These are phyloP conservation scores for Onygenales sp. DNA, from an alignment of 2,329 filamentous ascomycete genomes.

Conservation along the genomic window DNA sequence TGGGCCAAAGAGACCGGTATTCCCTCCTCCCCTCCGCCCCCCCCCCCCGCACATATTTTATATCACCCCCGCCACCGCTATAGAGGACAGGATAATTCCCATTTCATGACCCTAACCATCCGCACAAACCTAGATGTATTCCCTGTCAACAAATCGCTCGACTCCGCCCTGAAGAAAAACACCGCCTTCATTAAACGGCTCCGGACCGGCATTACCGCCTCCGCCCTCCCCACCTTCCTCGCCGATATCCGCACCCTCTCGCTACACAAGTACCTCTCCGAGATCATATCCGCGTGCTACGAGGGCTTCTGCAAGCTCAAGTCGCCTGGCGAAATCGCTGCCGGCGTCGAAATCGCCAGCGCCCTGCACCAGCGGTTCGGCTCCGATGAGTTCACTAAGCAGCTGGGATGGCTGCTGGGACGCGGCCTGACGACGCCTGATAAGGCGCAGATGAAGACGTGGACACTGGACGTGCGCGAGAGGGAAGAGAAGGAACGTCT, in stretches of 20 bases:
- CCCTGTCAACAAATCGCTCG: slow-evolving; percentile 66
- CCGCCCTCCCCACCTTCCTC: slow-evolving; percentile 73
- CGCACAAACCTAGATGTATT: slow-evolving; percentile 56
- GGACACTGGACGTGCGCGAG: slow-evolving; percentile 74
- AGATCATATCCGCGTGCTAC: slow-evolving; percentile 92
- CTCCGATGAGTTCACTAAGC: slow-evolving; percentile 78
- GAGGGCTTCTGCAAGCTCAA: slow-evolving; percentile 90
- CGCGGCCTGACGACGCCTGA: slow-evolving; percentile 87
- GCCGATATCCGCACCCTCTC: slow-evolving; percentile 85
- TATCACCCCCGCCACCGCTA: no score
- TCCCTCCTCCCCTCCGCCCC: slow-evolving; percentile 13
- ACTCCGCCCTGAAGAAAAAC: slow-evolving; percentile 95
- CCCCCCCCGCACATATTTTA: background rate
- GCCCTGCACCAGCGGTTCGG: slow-evolving; percentile 95
- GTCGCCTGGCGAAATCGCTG: slow-evolving; percentile 80
- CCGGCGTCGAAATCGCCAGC: slow-evolving; percentile 85
- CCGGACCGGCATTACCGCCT: slow-evolving; percentile 74
- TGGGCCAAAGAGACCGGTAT: slow-evolving; percentile 85
- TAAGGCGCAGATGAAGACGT: slow-evolving; percentile 67
- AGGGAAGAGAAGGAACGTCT: slow-evolving; percentile 93
- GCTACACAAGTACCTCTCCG: slow-evolving; percentile 91
- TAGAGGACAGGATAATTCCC: no score
- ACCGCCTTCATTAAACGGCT: slow-evolving; percentile 96
- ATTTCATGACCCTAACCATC: background rate
- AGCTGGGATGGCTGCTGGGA: slow-evolving; percentile 84